These are phyloP conservation scores for Venturia effusa DNA, from an alignment of 2,329 filamentous ascomycete genomes.

Conservation along the genomic window DNA sequence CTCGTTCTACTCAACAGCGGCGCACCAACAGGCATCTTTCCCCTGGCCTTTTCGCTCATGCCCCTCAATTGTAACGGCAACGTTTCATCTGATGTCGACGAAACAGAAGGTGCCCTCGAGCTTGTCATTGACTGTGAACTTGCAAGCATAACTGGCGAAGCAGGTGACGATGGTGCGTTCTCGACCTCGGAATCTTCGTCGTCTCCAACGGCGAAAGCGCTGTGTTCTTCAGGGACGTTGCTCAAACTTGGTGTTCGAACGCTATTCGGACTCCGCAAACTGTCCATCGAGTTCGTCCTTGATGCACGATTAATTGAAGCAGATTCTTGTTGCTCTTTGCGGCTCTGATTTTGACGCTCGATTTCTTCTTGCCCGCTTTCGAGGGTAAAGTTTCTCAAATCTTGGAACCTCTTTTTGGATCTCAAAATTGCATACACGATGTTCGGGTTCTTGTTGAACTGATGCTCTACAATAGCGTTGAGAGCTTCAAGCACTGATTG, in stretches of 20 bases:
- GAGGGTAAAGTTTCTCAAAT: constrained; percentile 74
- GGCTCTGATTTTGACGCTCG: constrained; percentile 61
- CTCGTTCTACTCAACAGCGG: constrained; percentile 83
- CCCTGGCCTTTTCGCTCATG: constrained; percentile 94
- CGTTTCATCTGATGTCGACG: constrained; percentile 57
- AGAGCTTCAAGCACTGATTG: constrained; percentile 77
- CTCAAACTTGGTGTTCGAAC: constrained; percentile 47
- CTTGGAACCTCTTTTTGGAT: constrained; percentile 74
- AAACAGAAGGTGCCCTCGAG: constrained; percentile 57
- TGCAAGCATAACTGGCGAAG: background rate
- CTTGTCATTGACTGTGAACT: constrained; percentile 19
- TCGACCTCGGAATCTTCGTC: constrained; percentile 61
- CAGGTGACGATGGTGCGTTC: constrained; percentile 24
- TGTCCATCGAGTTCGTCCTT: constrained; percentile 55
- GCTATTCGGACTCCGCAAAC: constrained; percentile 50
- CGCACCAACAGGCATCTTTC: constrained; percentile 82
- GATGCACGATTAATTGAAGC: constrained; percentile 24
- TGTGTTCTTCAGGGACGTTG: constrained; percentile 66
- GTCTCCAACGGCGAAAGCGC: constrained; percentile 79
- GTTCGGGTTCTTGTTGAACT: constrained; percentile 72
- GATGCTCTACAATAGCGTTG: constrained; percentile 81
- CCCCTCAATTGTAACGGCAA: constrained; percentile 74
- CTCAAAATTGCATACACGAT: constrained; percentile 71
- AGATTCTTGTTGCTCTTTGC: constrained; percentile 47
- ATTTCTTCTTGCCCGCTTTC: constrained; percentile 90